Conservation (phyloP, 2,329 filamentous ascomycete genomes). For the Aspergillus costaricaensis region DNA sequence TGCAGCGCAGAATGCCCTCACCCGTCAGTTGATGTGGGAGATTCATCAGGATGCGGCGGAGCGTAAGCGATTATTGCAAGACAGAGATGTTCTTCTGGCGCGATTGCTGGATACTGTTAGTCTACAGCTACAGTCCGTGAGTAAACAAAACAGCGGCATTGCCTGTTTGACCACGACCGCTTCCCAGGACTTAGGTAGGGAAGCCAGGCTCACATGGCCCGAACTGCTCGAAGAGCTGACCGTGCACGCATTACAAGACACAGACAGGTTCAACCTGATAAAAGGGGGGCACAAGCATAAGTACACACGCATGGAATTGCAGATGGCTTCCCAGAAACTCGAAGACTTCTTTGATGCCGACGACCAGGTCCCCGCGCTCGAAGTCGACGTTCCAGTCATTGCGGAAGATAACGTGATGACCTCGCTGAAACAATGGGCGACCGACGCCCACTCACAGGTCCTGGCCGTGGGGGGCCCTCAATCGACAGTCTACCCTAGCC, state of each 20-base stretch:
- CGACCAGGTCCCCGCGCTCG: constrained; percentile 36
- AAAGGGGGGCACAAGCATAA: constrained; percentile 37
- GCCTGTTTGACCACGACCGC: constrained; percentile 35
- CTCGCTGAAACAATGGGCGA: constrained; percentile 39
- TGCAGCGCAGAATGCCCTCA: constrained; percentile 39
- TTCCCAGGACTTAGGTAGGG: constrained; percentile 35
- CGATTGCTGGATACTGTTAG: constrained; percentile 29
- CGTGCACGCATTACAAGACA: constrained; percentile 21
- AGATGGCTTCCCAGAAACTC: constrained; percentile 38
- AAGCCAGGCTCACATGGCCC: constrained; percentile 10
- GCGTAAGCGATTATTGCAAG: constrained; percentile 28
- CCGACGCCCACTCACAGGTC: constrained; percentile 35
- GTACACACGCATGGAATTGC: constrained; percentile 35
- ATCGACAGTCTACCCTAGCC: constrained; percentile 28
- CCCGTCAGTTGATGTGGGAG: constrained; percentile 41
- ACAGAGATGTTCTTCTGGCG: constrained; percentile 29
- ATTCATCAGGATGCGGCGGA: constrained; percentile 37
- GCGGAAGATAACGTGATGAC: constrained; percentile 30
- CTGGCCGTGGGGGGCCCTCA: constrained; percentile 34
- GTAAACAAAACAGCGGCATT: constrained; percentile 31
- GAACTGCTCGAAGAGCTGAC: constrained; percentile 20
- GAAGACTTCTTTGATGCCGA: constrained; percentile 40
- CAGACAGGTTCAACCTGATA: constrained; percentile 28
- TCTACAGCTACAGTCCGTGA: constrained; percentile 26
- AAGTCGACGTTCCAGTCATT: constrained; percentile 29